Base-by-base conservation (phyloP, 371 early-diverging fungal genomes). In the Apophysomyces ossiformis region DNA sequence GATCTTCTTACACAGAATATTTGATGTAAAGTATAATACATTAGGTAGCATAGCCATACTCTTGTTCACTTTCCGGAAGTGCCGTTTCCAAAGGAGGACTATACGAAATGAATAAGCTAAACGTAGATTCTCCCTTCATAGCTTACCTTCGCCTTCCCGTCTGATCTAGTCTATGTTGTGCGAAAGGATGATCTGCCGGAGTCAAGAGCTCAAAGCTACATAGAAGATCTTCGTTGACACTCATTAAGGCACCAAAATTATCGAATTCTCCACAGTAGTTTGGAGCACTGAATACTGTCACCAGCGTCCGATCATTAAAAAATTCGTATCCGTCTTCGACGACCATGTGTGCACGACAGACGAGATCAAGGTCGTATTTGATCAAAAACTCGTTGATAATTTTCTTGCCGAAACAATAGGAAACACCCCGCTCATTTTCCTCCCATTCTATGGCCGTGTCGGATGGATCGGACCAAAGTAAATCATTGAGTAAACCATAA, bases 251-350 rank as follows among this genome's bases (percentile, higher is more conserved):
- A 15, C 96, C 96, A 70, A 87, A 90, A 61, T 99, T 99, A 73
- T 97, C 97, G 83, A 98, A 99, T 78, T 98, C 99, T 39, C 99
- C 99, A 74, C 99, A 99, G 73, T 99, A 99, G 79, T 99, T 99
- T 43, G 99, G 99, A 2, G 99, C 99, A 37, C 93, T 93, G 70
- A 98, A 99, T 13, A 99, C 86, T 4, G 99, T 99, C 4, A 99
- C 99, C 56, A 98, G 81, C 12, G 92, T 89, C 44, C 96, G 88
- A 67, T 96, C 92, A 61, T 93, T 93, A 85, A 99, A 99, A 78
- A 99, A 99, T 77, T 99, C 97, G 76, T 99, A 99, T 5, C 99
- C 99, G 69, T 98, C 98, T 78, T 98, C 99, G 5, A 99, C 99
- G 7, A 99, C 81, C 92, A 96, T 96, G 68, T 99, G 99, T 1